phyloP scores from a whole-genome alignment of 1,284 basidiomycete genomes.

The Moniliophthora roreri region DNA sequence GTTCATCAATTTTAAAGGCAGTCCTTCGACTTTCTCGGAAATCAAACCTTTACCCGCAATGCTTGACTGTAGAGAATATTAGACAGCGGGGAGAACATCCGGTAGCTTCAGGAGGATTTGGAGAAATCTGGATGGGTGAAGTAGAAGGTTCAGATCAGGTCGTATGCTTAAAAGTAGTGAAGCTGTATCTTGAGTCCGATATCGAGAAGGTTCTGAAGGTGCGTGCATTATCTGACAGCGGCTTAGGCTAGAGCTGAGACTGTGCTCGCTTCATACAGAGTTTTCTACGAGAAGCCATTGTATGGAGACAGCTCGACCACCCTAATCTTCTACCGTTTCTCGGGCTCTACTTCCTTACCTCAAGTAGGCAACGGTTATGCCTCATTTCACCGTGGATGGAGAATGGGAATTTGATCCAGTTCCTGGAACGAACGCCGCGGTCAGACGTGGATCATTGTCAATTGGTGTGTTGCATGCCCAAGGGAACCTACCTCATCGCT shows the following conservation, averaged over 20 bases:
- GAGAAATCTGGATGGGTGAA: not conserved
- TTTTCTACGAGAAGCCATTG: not conserved
- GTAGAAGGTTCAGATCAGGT: not conserved
- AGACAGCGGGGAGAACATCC: not conserved
- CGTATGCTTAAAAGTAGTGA: not conserved
- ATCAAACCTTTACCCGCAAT: not conserved
- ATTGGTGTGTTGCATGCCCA: not conserved
- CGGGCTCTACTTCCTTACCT: conserved; percentile 1
- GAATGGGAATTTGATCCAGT: not conserved
- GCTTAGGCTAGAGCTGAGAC: not conserved
- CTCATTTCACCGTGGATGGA: conserved; percentile 7
- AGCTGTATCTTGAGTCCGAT: not conserved
- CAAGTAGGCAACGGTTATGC: conserved; percentile 9
- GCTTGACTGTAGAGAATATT: not conserved
- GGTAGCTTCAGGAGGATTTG: not conserved
- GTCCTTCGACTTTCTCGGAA: not conserved
- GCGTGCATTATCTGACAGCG: not conserved
- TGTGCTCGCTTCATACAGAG: not conserved
- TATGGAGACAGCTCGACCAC: conserved; percentile 4
- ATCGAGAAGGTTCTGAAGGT: not conserved
- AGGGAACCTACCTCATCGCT: not conserved
- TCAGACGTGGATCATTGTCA: not conserved
- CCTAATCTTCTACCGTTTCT: conserved; percentile 3
- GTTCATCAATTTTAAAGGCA: not conserved
- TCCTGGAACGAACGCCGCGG: not conserved